A percentile compares a stretch with the other conserved stretches of the same genome.
phyloP scores from a whole-genome alignment of 2,329 filamentous ascomycete species.

The Delphinella strobiligena region DNA sequence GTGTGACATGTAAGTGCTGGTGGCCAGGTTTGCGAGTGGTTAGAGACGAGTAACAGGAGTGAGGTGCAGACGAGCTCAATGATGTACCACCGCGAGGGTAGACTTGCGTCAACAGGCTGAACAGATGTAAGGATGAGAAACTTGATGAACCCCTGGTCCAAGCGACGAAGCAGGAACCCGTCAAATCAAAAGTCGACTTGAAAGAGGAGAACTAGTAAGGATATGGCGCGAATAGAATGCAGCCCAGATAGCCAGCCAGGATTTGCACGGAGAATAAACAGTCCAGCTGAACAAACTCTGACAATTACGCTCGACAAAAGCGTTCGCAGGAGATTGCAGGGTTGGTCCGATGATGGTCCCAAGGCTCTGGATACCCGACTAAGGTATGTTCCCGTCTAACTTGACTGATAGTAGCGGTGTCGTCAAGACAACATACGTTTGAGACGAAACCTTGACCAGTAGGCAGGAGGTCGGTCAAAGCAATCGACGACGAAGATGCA shows the following conservation, averaged over 20 bases:
- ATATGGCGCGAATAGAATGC: constrained; percentile 5
- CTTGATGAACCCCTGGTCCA: constrained; percentile 11
- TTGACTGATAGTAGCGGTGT: constrained; percentile 4
- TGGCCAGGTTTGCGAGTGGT: constrained; percentile 18
- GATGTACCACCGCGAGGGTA: constrained; percentile 20
- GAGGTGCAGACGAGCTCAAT: constrained; percentile 11
- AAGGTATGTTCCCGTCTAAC: constrained; percentile 7
- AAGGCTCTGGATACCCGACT: constrained; percentile 15
- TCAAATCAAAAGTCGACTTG: constrained; percentile 8
- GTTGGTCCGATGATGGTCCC: constrained; percentile 18
- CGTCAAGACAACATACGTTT: constrained; percentile 7
- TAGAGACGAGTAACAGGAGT: constrained; percentile 8
- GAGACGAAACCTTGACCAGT: not conserved
- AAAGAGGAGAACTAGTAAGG: constrained; percentile 2
- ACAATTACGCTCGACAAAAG: constrained; percentile 19
- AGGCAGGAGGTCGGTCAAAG: not conserved
- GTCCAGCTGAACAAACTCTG: constrained; percentile 14
- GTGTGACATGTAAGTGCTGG: constrained; percentile 21
- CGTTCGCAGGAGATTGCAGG: constrained; percentile 28
- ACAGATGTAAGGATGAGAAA: constrained; percentile 9
- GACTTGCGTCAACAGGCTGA: constrained; percentile 8
- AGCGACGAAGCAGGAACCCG: constrained; percentile 21
- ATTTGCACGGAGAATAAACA: constrained; percentile 11
- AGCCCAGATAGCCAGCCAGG: constrained; percentile 6
- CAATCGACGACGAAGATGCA: not conserved